Base-by-base conservation (phyloP, 495 filamentous ascomycete genomes). In the Umbilicaria muhlenbergii region DNA sequence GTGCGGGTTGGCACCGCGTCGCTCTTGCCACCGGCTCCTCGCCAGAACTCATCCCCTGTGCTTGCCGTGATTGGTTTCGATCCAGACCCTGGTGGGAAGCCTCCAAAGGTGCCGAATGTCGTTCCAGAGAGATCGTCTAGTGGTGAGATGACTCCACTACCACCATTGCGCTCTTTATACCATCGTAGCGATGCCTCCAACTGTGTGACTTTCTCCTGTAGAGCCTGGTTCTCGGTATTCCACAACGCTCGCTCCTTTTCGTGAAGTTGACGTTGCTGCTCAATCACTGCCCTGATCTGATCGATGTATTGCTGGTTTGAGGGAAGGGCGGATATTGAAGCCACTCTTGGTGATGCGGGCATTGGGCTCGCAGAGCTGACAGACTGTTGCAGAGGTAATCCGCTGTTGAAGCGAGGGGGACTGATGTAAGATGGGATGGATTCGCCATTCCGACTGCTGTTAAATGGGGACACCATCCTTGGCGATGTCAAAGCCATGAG, bases 161-260 rank as follows among this genome's bases (percentile, higher is more conserved):
- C 24, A 28, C 24, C 24, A 28, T 28, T 28, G 5, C 6, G 24
- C 33, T 39, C 18, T 37, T 45, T 33, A 6, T 41, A 24, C 19
- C 41, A 40, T 11, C 41, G 39, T 17, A 55, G 34, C 3, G 46
- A 47, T 0, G 15, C 18, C 37, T 55, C 50, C 3, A 55, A 31
- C 18, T 43, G 33, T 1, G 46, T 21, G n/a, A 55, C 47, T 34
- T 39, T 46, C 8, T 49, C 42, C 13, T 46, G 42, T 28, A 55
- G 39, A 19, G 42, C 49, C 21, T 17, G 33, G 17, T 43, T 38
- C 38, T 55, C 52, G 10, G 36, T 45, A 17, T 42, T 41, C 52
- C 52, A 55, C 37, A 52, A 34, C 18, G 24, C 50, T 34, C 52
- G 37, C 34, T 55, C 52, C 32, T 42, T 43, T 8, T 52, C 40